Base-by-base conservation (phyloP, 1,139 yeast genomes). In the Blastobotrys arbuscula region DNA sequence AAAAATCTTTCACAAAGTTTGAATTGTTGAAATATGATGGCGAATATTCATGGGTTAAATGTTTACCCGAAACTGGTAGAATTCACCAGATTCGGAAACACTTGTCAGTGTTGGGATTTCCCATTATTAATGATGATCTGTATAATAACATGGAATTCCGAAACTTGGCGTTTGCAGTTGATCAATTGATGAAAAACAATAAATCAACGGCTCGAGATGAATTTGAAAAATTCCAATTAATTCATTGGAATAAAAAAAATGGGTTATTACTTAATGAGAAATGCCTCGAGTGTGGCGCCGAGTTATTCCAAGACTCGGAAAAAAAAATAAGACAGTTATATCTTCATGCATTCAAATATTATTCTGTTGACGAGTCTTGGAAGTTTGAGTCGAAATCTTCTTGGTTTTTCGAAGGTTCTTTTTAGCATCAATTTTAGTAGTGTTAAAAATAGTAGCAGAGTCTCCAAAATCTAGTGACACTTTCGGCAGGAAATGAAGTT, bases 1-100 rank as follows among this genome's bases (percentile, higher is more conserved):
- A 95, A 1, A 85, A 85, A 61, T 80, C 55, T 9, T 21, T 19
- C 7, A 57, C 60, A 1, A 28, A 4, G 12, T 53, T 57, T 39
- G 37, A 77, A 23, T 38, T 34, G 2, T 28, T 54, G 10, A n/a
- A 37, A 2, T 54, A 51, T 44, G 39, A 43, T 24, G 62, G 69
- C 39, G 58, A 55, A 26, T 66, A 71, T 9, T 63, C 67, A 12
- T 82, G 82, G 59, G 95, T 92, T 1, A 74, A 79, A 50, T 89
- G 97, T 65, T 74, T 71, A 52, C 97, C 97, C 0, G 66, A 76
- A 16, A 89, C 97, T 0, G 98, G 98, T 0, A 74, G 98, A 58
- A 87, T 97, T 0, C 97, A 92, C 64, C 98, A 92, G 62, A 88
- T 92, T 43, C 70, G 98, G 48, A 95, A 90, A 0, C 98, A 92